Base-by-base conservation (phyloP, 306 rosid genomes). In the Heteromeles arbutifolia region DNA sequence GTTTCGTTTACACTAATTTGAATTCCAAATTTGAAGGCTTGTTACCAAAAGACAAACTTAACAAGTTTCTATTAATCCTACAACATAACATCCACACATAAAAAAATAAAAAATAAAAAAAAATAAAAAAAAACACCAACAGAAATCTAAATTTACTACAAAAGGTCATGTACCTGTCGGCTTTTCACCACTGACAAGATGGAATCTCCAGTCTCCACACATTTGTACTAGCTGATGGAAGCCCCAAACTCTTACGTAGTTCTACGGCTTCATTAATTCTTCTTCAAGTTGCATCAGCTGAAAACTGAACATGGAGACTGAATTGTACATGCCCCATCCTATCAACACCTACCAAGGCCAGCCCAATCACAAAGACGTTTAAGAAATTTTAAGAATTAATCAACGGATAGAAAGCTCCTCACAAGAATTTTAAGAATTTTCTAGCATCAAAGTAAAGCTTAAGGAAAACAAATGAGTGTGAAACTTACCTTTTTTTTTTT, bases 311-410 rank as follows among this genome's bases (percentile, higher is more conserved):
- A 95, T 90, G 71, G 97, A 95, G 71, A 74, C 91, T 17, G 98
- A 88, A 85, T 95, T 92, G 82, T 92, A 95, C 89, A 90, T 74
- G 74, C 98, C 97, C 98, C 98, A 92, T 0, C 97, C 97, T 15
- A 92, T 88, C 96, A 81, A 90, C 52, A 65, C 97, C 98, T 95
- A 83, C 84, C 82, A 82, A 82, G 69, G 70, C 82, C 62, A 25
- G 44, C 19, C 50, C 74, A 82, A 82, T 80, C 25, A 80, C 53
- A 44, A 76, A 62, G 78, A 82, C 13, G 58, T 84, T 81, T 80
- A 82, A 84, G 54, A 58, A 78, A 67, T 48, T 58, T 59, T 61
- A 70, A 72, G 45, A 77, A 31, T 25, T 44, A 11, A 69, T 43
- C 19, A 52, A 34, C 3, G 45, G 22, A 43, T 22, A 6, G 37